Evolutionary conservation across 2,329 filamentous ascomycete species (phyloP).

Genomic region (Thermothelomyces thermophilus): DNA sequence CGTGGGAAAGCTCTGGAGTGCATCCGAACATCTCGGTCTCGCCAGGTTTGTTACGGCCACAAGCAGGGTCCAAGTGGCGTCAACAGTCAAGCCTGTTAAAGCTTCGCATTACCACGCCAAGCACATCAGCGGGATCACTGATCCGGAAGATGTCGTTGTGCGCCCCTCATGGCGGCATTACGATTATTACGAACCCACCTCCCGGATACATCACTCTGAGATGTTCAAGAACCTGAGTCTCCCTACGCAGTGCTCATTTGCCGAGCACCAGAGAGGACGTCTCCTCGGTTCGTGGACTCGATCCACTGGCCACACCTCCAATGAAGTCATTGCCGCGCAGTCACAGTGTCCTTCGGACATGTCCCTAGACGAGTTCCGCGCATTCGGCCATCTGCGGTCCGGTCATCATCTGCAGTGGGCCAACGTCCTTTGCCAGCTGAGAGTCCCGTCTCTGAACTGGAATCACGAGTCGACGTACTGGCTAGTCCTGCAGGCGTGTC

Average conservation of each 20-base stretch:
- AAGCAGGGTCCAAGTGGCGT: constrained; percentile 16
- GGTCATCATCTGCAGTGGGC: constrained; percentile 47
- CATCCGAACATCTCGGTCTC: constrained; percentile 4
- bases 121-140: constrained; percentile 10
- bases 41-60: neutral
- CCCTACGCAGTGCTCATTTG: constrained; percentile 15
- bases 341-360: constrained; percentile 41
- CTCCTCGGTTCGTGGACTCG: constrained; percentile 12
- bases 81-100: constrained; percentile 14
- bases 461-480: constrained; percentile 41
- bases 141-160: constrained; percentile 2
- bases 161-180: constrained; percentile 10
- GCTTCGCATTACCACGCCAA: constrained; percentile 15
- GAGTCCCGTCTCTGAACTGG: constrained; percentile 42
- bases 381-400: constrained; percentile 42
- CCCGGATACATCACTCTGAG: neutral
- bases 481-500: constrained; percentile 44
- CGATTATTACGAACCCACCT: constrained; percentile 5
- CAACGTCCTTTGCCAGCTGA: constrained; percentile 49
- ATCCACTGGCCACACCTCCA: constrained; percentile 31
- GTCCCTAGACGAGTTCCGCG: constrained; percentile 47
- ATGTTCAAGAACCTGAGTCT: neutral
- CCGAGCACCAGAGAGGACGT: constrained; percentile 1
- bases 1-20: neutral
- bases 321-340: constrained; percentile 47